A percentile compares a stretch with the other conserved stretches of the same genome.
Evolutionary conservation across 139 green algal species (phyloP).

Genomic region (Klebsormidium nitens): DNA sequence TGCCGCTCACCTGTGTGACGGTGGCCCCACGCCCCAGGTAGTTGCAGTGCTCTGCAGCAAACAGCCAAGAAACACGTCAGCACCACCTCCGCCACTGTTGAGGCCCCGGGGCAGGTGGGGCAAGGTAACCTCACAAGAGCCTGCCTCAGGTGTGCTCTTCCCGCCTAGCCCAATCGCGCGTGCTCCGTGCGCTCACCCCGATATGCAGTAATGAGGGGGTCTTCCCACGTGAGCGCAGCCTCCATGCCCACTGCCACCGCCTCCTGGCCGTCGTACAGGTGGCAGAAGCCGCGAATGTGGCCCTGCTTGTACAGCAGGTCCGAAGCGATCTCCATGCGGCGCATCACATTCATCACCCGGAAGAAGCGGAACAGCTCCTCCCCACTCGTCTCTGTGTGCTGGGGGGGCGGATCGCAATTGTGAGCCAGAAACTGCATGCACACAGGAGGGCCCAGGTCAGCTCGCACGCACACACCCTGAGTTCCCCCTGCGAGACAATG

Average conservation of each 20-base stretch:
- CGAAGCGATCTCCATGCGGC: constrained; percentile 87
- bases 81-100: too few species aligned
- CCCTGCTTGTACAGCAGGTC: constrained; percentile 71
- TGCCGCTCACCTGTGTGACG: constrained; percentile 24
- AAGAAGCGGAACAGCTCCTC: constrained; percentile 43
- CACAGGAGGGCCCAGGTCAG: too few species aligned
- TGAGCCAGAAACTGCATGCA: too few species aligned
- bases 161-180: too few species aligned
- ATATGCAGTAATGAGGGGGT: constrained; percentile 96
- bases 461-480: too few species aligned
- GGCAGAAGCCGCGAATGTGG: constrained; percentile 94
- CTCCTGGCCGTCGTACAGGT: constrained; percentile 98
- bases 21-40: constrained; percentile 82
- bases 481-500: too few species aligned
- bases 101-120: too few species aligned
- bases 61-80: too few species aligned
- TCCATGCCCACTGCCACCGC: constrained; percentile 89
- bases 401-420: constrained; percentile 13
- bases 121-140: too few species aligned
- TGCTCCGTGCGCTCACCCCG: constrained; percentile 90
- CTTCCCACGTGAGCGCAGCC: constrained; percentile 62
- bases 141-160: too few species aligned
- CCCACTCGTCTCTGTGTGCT: constrained; percentile 12
- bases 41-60: too few species aligned
- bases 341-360: constrained; percentile 42